Percentiles rank a stretch among this genome's conserved stretches.
Evolutionary conservation across 2,329 filamentous ascomycete species (phyloP).

Genomic region (Penicillium verrucosum): DNA sequence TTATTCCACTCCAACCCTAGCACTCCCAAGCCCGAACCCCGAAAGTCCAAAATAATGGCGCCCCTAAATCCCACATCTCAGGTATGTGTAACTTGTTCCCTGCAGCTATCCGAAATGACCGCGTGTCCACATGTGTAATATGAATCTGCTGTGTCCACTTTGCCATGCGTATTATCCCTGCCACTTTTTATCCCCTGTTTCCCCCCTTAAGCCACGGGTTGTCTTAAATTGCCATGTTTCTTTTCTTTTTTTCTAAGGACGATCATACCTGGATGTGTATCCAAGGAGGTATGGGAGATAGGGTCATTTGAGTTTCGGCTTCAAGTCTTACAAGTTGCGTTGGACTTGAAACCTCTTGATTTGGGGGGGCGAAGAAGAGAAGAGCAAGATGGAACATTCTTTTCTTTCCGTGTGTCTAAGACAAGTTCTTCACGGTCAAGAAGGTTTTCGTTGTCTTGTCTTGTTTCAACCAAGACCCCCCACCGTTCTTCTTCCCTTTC

Average conservation of each 20-base stretch:
- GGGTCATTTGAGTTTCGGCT: conserved; percentile 5
- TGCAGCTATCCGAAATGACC: conserved; percentile 8
- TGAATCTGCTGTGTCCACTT: conserved; percentile 3
- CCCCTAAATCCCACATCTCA: conserved; percentile 25
- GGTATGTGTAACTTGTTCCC: conserved; percentile 19
- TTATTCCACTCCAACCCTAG: not conserved
- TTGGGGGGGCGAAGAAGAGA: too few species aligned
- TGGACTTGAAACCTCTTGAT: not conserved
- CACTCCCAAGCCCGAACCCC: not conserved
- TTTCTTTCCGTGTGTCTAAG: not conserved
- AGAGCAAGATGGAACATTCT: conserved; percentile 4
- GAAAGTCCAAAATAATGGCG: conserved; percentile 19
- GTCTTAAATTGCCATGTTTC: not conserved
- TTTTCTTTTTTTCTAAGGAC: not conserved
- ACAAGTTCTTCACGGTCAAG: not conserved
- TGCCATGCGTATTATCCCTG: conserved; percentile 9
- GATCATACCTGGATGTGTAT: not conserved
- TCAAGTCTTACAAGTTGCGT: not conserved
- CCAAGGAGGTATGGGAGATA: not conserved
- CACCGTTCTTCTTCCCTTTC: not conserved
- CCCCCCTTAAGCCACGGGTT: not conserved
- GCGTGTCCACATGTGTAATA: conserved; percentile 3
- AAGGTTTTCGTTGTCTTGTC: not conserved
- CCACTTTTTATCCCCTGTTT: not conserved
- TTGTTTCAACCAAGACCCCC: not conserved